Percentiles rank a stretch among this genome's conserved stretches.
phyloP scores from a whole-genome alignment of 768 basidiomycete species.

The Dentipellis fragilis region DNA sequence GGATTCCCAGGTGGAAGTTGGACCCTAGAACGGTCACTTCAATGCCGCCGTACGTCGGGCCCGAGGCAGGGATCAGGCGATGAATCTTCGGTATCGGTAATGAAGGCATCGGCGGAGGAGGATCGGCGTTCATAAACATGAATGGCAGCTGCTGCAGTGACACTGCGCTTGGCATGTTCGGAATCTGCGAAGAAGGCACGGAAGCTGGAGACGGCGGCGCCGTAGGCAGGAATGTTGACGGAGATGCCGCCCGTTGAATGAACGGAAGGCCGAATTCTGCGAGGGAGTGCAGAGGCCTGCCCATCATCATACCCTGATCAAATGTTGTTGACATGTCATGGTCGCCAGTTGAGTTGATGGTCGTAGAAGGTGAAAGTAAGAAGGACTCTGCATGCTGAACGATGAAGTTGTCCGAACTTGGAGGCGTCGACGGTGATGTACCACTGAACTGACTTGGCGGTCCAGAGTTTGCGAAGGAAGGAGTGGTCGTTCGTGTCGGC shows the following conservation, averaged over 20 bases:
- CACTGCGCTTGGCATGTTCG: slow-evolving; percentile 6
- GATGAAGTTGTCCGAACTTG: slow-evolving; percentile 2
- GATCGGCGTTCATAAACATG: slow-evolving; percentile 48
- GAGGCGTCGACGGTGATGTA: slow-evolving; percentile 12
- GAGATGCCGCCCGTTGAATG: slow-evolving; percentile 2
- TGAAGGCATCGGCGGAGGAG: slow-evolving; percentile 35
- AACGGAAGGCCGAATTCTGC: not conserved
- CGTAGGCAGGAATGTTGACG: slow-evolving; percentile 14
- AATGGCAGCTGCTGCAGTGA: slow-evolving; percentile 10
- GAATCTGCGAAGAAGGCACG: slow-evolving; percentile 7
- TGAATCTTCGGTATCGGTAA: slow-evolving; percentile 67
- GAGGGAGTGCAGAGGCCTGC: slow-evolving; percentile 1
- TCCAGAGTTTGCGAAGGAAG: slow-evolving; percentile 13
- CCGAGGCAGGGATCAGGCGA: slow-evolving; percentile 72
- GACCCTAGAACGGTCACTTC: slow-evolving; percentile 91
- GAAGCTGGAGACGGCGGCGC: slow-evolving; percentile 15
- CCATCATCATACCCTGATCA: too few relatives aligned
- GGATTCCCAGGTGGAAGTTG: slow-evolving; percentile 71
- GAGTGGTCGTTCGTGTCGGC: slow-evolving; percentile 23
- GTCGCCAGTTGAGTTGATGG: slow-evolving; percentile 1
- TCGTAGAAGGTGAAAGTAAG: slow-evolving; percentile 9
- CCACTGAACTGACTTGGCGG: slow-evolving; percentile 10
- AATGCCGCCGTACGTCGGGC: slow-evolving; percentile 87
- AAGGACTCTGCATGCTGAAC: slow-evolving; percentile 3
- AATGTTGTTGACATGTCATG: not conserved